Evolutionary conservation across 2,329 filamentous ascomycete species (phyloP).

Genomic region (Pseudogymnoascus sp.): DNA sequence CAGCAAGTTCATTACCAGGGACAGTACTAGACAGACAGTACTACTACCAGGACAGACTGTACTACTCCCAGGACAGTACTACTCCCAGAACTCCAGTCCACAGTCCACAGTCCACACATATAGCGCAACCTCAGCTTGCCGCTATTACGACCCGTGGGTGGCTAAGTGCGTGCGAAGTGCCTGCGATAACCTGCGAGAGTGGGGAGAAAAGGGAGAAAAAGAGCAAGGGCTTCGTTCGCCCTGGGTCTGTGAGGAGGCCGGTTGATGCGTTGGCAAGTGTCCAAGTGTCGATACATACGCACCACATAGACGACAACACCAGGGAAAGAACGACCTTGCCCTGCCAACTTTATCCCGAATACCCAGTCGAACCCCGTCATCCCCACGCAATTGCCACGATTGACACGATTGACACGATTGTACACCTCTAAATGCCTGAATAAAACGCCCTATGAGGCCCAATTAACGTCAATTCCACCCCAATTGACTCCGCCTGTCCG

Average conservation of each 20-base stretch:
- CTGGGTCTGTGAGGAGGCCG: background rate
- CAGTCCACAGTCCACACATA: background rate
- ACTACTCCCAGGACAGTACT: too few relatives aligned
- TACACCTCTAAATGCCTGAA: background rate
- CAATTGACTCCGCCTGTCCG: background rate
- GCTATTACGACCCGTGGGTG: background rate
- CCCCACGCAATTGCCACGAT: background rate
- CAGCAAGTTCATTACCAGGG: background rate
- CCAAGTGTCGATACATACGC: background rate
- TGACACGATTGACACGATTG: background rate
- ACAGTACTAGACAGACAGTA: too few relatives aligned
- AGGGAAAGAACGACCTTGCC: background rate
- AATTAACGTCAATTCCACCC: background rate
- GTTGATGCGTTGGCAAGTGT: constrained; percentile 4
- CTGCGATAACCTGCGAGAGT: background rate
- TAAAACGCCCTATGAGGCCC: constrained; percentile 1
- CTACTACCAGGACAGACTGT: background rate
- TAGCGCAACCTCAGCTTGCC: background rate
- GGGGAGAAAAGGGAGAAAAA: background rate
- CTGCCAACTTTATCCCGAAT: background rate
- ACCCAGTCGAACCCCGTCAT: background rate
- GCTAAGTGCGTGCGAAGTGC: background rate
- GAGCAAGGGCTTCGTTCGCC: constrained; percentile 1
- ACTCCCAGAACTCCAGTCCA: background rate
- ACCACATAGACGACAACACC: background rate